Conservation (phyloP, 2,329 filamentous ascomycete genomes). For the Zopfia rhizophila region DNA sequence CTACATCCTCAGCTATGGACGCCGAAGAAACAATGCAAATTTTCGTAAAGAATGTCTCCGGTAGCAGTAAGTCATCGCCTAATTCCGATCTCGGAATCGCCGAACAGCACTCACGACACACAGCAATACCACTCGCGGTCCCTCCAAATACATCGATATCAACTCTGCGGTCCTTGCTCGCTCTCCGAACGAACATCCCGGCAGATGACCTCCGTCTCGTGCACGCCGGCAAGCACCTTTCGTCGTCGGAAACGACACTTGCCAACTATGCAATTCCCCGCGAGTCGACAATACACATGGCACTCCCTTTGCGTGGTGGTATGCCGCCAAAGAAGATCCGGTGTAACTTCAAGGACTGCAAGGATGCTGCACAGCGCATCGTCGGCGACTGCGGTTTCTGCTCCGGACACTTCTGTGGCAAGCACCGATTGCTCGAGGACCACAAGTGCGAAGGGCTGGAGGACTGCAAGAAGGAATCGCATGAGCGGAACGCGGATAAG, state of each 20-base stretch:
- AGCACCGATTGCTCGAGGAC: slow-evolving; percentile 91
- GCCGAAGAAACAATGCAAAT: slow-evolving; percentile 67
- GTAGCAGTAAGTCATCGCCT: slow-evolving; percentile 60
- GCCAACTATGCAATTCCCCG: slow-evolving; percentile 60
- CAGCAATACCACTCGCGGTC: slow-evolving; percentile 68
- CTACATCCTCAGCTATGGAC: slow-evolving; percentile 54
- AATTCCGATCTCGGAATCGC: slow-evolving; percentile 17
- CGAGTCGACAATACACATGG: slow-evolving; percentile 64
- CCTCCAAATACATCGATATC: slow-evolving; percentile 64
- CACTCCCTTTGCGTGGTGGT: slow-evolving; percentile 66
- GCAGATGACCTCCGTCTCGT: slow-evolving; percentile 64
- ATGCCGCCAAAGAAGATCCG: slow-evolving; percentile 78
- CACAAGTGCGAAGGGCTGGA: slow-evolving; percentile 94
- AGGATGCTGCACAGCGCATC: slow-evolving; percentile 86
- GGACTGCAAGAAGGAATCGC: slow-evolving; percentile 97
- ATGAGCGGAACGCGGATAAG: slow-evolving; percentile 92
- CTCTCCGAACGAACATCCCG: slow-evolving; percentile 66
- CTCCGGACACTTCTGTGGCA: slow-evolving; percentile 91
- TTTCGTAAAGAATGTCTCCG: slow-evolving; percentile 69
- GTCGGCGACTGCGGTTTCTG: slow-evolving; percentile 98
- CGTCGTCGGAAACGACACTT: slow-evolving; percentile 55
- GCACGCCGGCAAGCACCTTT: slow-evolving; percentile 67
- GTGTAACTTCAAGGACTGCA: slow-evolving; percentile 91
- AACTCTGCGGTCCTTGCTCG: slow-evolving; percentile 66
- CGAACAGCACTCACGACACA: slow-evolving; percentile 27